Conservation (phyloP, 2,329 filamentous ascomycete genomes). For the Fusarium setosum region DNA sequence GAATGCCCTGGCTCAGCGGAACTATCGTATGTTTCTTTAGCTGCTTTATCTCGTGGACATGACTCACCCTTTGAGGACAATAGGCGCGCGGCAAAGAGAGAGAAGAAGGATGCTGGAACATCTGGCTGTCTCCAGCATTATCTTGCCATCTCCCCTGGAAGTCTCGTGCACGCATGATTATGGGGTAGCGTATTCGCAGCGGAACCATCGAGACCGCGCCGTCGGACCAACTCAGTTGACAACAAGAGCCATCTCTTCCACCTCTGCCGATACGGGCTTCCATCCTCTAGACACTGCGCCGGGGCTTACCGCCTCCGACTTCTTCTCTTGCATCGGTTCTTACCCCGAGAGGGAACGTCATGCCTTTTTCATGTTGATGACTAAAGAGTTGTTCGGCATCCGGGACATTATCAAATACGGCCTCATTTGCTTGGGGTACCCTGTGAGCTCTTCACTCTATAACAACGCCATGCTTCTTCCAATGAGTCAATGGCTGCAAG, state of each 20-base stretch:
- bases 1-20: neutral
- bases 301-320: neutral
- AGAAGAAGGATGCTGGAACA: neutral
- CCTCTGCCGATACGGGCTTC: neutral
- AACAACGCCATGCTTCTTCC: neutral
- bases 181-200: neutral
- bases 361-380: neutral
- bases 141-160: neutral
- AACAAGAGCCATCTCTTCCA: neutral
- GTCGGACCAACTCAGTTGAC: neutral
- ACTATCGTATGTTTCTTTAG: neutral
- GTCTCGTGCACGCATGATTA: neutral
- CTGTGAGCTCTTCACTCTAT: neutral
- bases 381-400: neutral
- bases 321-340: neutral
- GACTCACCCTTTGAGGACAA: neutral
- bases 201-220: neutral
- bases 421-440: neutral
- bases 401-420: neutral
- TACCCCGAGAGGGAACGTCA: neutral
- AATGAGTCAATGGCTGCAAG: neutral
- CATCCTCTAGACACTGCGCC: neutral
- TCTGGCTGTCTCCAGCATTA: neutral
- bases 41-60: neutral
- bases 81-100: neutral